Evolutionary conservation across 352 stramenopile species (phyloP).

Genomic region (Phytophthora citricola): DNA sequence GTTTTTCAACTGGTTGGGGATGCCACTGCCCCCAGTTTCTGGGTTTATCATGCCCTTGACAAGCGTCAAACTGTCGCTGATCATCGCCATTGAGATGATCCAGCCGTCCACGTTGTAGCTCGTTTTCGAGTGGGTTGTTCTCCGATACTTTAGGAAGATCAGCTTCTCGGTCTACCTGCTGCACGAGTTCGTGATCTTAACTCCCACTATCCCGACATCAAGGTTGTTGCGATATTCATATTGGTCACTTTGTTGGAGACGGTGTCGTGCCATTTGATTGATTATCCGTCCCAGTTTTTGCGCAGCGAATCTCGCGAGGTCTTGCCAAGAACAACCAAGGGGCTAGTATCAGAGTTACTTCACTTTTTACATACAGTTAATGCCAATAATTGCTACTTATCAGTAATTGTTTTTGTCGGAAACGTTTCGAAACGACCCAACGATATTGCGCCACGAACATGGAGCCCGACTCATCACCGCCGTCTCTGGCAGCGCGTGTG

Average conservation of each 20-base stretch:
- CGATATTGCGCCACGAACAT: neutral
- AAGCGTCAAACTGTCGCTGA: slow-evolving; percentile 1
- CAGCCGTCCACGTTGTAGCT: neutral
- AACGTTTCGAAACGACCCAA: neutral
- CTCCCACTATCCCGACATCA: neutral
- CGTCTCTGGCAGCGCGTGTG: slow-evolving; percentile 35
- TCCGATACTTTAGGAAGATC: slow-evolving; percentile 1
- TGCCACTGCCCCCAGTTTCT: neutral
- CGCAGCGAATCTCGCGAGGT: too few species aligned
- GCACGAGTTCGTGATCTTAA: slow-evolving; percentile 7
- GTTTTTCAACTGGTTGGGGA: slow-evolving; percentile 7
- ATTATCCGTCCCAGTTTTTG: too few species aligned
- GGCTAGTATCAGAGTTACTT: too few species aligned
- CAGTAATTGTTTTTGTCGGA: too few species aligned
- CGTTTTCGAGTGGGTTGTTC: slow-evolving; percentile 3
- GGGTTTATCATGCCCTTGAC: too few species aligned
- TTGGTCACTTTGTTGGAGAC: slow-evolving; percentile 2
- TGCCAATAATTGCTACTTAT: too few species aligned
- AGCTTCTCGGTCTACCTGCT: slow-evolving; percentile 2
- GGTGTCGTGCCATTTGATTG: too few species aligned
- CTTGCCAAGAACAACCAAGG: too few species aligned
- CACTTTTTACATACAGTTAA: too few species aligned
- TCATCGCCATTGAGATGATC: slow-evolving; percentile 2
- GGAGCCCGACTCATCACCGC: slow-evolving; percentile 11
- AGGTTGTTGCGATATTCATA: neutral